Percentiles rank a stretch among this genome's conserved stretches.
Evolutionary conservation across 306 rosid genomes (phyloP).

Genomic region (Vigna angularis): DNA sequence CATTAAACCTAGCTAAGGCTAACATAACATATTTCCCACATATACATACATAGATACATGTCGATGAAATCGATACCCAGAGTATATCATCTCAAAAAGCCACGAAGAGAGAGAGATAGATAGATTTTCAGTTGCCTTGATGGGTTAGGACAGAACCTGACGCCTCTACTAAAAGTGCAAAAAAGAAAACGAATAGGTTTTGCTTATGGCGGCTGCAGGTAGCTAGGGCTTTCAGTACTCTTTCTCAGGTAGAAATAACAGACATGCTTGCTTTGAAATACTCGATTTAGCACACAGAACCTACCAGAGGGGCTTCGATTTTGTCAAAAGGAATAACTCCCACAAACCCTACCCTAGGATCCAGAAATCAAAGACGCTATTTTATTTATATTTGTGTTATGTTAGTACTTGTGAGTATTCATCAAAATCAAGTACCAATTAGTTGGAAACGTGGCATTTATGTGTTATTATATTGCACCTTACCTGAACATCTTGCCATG

Average conservation of each 20-base stretch:
- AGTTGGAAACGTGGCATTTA: background rate
- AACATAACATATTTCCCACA: background rate
- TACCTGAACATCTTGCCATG: slow-evolving; percentile 93
- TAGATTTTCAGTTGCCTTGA: slow-evolving; percentile 31
- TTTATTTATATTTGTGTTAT: background rate
- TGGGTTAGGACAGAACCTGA: slow-evolving; percentile 47
- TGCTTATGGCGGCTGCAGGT: slow-evolving; percentile 78
- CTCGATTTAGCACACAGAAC: slow-evolving; percentile 42
- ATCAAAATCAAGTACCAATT: background rate
- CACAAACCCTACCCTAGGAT: slow-evolving; percentile 49
- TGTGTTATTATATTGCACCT: slow-evolving; percentile 11
- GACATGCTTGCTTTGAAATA: slow-evolving; percentile 47
- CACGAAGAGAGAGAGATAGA: slow-evolving; percentile 8
- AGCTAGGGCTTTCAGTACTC: slow-evolving; percentile 61
- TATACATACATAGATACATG: slow-evolving; percentile 32
- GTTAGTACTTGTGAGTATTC: background rate
- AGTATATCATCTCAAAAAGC: slow-evolving; percentile 39
- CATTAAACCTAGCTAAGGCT: slow-evolving; percentile 45
- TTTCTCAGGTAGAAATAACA: slow-evolving; percentile 40
- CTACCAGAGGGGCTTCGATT: slow-evolving; percentile 51
- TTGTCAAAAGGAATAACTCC: slow-evolving; percentile 50
- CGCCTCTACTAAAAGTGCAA: slow-evolving; percentile 44
- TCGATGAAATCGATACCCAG: slow-evolving; percentile 53
- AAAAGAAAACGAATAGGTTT: slow-evolving; percentile 41
- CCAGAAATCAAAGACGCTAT: slow-evolving; percentile 43